Base-by-base conservation (phyloP, 202 grass and related monocot species). In the Bolboschoenoplectus hybrid region DNA sequence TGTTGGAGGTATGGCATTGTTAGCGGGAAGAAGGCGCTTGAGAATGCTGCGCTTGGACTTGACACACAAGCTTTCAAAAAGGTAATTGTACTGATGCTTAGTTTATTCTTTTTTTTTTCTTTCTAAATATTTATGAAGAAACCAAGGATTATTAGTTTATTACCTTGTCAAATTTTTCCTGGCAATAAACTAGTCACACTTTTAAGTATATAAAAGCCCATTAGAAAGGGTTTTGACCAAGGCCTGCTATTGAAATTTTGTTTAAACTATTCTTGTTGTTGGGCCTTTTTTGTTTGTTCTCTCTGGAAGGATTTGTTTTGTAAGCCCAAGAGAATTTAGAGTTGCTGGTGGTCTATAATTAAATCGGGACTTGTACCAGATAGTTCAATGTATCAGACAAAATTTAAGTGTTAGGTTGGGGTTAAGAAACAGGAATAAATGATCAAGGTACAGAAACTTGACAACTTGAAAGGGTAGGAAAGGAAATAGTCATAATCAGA, bases 21-120 rank as follows among this genome's bases (percentile, higher is more conserved):
- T 81, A 90, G 91, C 77, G 95, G 92, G 69, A 94, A 97, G 91
- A 97, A 97, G 85, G 89, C 89, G 39, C 92, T 97, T 74, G 89
- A 94, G 81, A 14, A 88, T 16, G 88, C 88, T 1, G 87, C 52
- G 0, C 81, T 91, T 84, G 46, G 35, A 8, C 60, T 3, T 53
- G 83, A 73, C 38, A 91, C 89, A 49, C 65, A 85, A 14, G 40
- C 85, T 12, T 89, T 93, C 69, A 86, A 67, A 0, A 91, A 89
- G 89, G 93, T 92, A 88, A 13, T 10, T n/a, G 74, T 71, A 49
- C 10, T 34, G 44, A 10, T 36, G 66, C 9, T 26, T 26, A 26
- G 26, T 26, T 26, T 26, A 26, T 26, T 26, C 26, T 26, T 26
- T 26, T 26, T 26, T 26, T 26, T 26, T 26, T 26, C 26, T 26